These are phyloP conservation scores for Populus tomentosa DNA, from an alignment of 441 rosid genomes.

Conservation along the genomic window DNA sequence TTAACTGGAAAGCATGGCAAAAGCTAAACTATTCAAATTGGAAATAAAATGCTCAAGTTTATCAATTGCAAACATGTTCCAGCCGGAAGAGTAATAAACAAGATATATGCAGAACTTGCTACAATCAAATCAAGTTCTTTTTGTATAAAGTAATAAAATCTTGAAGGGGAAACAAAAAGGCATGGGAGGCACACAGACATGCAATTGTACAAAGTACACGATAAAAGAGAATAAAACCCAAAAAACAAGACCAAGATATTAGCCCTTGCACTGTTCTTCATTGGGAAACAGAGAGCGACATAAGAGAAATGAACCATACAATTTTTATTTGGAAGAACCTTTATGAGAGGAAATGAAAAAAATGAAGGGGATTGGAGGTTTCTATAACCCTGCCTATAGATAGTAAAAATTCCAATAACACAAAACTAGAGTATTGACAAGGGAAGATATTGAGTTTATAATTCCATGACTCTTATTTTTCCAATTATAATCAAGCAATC, in stretches of 20 bases:
- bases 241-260: background rate
- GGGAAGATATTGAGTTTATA: background rate
- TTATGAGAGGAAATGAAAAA: background rate
- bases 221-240: background rate
- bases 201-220: background rate
- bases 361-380: background rate
- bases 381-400: background rate
- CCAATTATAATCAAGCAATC: background rate
- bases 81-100: background rate
- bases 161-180: background rate
- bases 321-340: background rate
- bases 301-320: background rate
- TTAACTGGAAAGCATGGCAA: background rate
- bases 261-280: background rate
- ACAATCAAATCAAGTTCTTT: background rate
- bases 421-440: background rate
- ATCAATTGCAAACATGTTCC: background rate
- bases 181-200: background rate
- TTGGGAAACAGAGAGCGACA: background rate
- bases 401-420: background rate
- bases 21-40: background rate
- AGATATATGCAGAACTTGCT: background rate
- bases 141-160: background rate
- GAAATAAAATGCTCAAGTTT: background rate
- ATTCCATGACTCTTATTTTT: background rate